Conservation (phyloP, 352 stramenopile species). For the Peronosclerospora sorghi region DNA sequence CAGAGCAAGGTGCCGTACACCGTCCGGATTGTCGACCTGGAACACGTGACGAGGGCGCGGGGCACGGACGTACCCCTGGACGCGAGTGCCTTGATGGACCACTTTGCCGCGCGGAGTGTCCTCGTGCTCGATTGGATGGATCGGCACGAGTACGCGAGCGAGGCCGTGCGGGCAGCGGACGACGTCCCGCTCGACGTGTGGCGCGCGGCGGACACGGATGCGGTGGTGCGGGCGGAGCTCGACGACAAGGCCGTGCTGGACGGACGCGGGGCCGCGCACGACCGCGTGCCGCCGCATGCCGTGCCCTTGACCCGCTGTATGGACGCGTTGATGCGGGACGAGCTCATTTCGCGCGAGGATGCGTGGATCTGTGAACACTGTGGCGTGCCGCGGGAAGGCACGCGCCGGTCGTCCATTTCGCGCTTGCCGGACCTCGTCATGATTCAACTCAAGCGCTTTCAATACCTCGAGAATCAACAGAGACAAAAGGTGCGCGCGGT, state of each 20-base stretch:
- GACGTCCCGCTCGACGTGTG: constrained; percentile 24
- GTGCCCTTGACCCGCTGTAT: constrained; percentile 55
- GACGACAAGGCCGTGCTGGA: constrained; percentile 5
- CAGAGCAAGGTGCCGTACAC: constrained; percentile 32
- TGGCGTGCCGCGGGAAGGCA: constrained; percentile 43
- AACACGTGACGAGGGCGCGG: constrained; percentile 31
- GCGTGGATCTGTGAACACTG: constrained; percentile 68
- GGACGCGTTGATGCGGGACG: constrained; percentile 54
- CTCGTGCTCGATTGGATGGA: constrained; percentile 61
- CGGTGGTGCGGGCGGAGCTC: constrained; percentile 14
- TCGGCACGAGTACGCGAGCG: constrained; percentile 20
- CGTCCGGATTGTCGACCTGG: constrained; percentile 46
- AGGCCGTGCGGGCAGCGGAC: constrained; percentile 16
- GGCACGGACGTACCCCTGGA: constrained; percentile 37
- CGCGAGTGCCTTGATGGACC: constrained; percentile 41
- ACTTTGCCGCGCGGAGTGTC: constrained; percentile 69
- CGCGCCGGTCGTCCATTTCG: constrained; percentile 56
- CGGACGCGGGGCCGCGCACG: no score
- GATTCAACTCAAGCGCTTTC: constrained; percentile 84
- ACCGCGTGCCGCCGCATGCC: constrained; percentile 21
- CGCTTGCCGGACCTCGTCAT: constrained; percentile 73
- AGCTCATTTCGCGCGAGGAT: constrained; percentile 62
- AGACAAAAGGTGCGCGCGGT: constrained; percentile 73
- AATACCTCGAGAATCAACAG: constrained; percentile 79
- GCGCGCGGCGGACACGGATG: constrained; percentile 18